Evolutionary conservation across 1,284 basidiomycete species (phyloP).

Genomic region (Ceraceosorus guamensis): DNA sequence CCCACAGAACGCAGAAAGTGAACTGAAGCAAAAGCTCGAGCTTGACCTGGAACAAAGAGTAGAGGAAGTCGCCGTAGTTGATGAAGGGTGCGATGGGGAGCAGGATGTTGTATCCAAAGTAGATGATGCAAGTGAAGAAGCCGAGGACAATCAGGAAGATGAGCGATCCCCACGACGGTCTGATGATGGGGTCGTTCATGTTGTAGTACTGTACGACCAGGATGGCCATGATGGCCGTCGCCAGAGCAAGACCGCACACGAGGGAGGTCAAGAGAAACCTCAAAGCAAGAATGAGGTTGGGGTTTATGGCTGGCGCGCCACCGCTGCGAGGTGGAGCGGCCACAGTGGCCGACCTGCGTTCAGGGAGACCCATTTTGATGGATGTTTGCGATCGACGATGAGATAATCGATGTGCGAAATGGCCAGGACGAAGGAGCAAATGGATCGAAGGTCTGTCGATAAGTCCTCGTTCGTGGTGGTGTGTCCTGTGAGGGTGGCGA

Average conservation of each 20-base stretch:
- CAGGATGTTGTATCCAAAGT: constrained; percentile 48
- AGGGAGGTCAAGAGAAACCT: constrained; percentile 42
- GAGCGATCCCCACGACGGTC: constrained; percentile 48
- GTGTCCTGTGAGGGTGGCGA: too few species aligned
- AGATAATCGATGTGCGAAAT: too few species aligned
- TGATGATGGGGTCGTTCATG: constrained; percentile 45
- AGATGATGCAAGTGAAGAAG: constrained; percentile 45
- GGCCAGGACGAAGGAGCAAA: too few species aligned
- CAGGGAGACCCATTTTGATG: constrained; percentile 36
- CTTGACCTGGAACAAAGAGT: constrained; percentile 44
- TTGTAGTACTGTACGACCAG: constrained; percentile 48
- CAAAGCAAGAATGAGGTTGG: constrained; percentile 36
- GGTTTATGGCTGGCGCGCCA: constrained; percentile 33
- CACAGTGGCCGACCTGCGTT: constrained; percentile 33
- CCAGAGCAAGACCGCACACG: constrained; percentile 38
- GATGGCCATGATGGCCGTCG: constrained; percentile 39
- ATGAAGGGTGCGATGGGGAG: constrained; percentile 46
- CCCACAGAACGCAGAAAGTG: constrained; percentile 46
- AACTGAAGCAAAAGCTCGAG: constrained; percentile 47
- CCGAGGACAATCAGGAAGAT: constrained; percentile 50
- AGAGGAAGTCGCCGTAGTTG: constrained; percentile 45
- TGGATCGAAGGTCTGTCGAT: too few species aligned
- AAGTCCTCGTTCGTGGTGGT: too few species aligned
- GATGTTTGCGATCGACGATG: too few species aligned
- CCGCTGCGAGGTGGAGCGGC: constrained; percentile 17